phyloP scores from a whole-genome alignment of 345 rosid genomes.

The Linum usitatissimum region DNA sequence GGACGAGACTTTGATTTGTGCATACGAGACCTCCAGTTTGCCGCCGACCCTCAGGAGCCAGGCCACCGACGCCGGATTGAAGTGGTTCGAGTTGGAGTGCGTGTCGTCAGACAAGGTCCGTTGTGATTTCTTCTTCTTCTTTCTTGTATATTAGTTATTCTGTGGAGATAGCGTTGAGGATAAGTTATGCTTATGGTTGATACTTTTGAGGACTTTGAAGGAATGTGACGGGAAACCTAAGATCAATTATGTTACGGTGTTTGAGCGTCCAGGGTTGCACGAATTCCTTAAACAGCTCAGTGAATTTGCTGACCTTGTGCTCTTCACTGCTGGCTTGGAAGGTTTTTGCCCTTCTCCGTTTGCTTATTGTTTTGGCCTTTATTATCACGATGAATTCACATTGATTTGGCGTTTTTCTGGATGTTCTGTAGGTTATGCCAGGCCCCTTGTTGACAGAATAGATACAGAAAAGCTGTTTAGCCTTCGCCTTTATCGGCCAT shows the following conservation, averaged over 20 bases:
- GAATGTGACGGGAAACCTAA: conserved; percentile 64
- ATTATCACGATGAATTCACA: too few species aligned
- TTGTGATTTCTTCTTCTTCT: conserved; percentile 1
- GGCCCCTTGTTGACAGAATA: conserved; percentile 84
- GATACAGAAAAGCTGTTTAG: conserved; percentile 24
- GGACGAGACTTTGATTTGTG: conserved; percentile 93
- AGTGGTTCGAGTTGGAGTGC: conserved; percentile 89
- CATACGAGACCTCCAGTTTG: conserved; percentile 77
- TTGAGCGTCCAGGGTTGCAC: conserved; percentile 83
- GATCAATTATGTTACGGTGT: conserved; percentile 75
- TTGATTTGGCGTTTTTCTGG: conserved; percentile 4
- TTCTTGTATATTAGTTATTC: neutral
- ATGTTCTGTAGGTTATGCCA: conserved; percentile 60
- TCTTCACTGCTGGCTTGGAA: conserved; percentile 94
- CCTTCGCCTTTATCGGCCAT: conserved; percentile 12
- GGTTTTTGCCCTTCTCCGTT: conserved; percentile 9
- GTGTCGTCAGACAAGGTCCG: conserved; percentile 79
- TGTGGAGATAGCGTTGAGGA: neutral
- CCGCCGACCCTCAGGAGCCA: conserved; percentile 49
- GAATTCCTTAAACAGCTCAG: conserved; percentile 63
- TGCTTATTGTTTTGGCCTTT: too few species aligned
- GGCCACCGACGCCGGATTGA: conserved; percentile 71
- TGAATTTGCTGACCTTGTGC: conserved; percentile 69
- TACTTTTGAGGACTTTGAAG: conserved; percentile 33
- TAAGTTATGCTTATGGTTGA: neutral